These are phyloP conservation scores for Bertia moriformis DNA, from an alignment of 2,329 filamentous ascomycete genomes.

Conservation along the genomic window DNA sequence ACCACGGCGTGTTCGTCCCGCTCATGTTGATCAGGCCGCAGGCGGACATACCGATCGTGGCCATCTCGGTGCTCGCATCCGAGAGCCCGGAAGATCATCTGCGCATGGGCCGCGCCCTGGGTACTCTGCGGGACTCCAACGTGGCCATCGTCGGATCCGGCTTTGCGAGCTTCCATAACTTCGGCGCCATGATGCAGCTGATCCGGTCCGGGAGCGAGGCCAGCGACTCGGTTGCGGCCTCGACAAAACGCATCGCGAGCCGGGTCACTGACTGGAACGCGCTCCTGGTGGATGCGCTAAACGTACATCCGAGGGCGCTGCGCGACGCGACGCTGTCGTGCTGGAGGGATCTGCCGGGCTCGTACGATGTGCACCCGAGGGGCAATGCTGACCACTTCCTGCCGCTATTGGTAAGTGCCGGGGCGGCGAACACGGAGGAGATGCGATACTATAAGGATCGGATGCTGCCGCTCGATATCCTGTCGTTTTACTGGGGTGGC, in stretches of 20 bases:
- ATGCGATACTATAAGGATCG: constrained; percentile 30
- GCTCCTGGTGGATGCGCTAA: constrained; percentile 24
- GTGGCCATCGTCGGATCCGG: constrained; percentile 46
- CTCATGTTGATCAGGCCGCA: constrained; percentile 35
- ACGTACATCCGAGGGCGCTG: constrained; percentile 14
- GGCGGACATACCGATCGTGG: constrained; percentile 37
- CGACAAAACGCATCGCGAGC: constrained; percentile 10
- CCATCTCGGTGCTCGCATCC: constrained; percentile 35
- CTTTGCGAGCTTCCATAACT: constrained; percentile 42
- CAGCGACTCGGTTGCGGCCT: constrained; percentile 7
- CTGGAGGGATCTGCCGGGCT: constrained; percentile 31
- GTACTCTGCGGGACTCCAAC: constrained; percentile 30
- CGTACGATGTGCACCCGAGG: constrained; percentile 36
- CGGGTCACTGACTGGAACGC: constrained; percentile 26
- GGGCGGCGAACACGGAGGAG: constrained; percentile 28
- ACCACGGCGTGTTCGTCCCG: constrained; percentile 46
- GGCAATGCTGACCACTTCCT: constrained; percentile 41
- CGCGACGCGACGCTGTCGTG: constrained; percentile 22
- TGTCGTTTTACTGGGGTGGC: constrained; percentile 37
- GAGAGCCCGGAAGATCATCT: constrained; percentile 33
- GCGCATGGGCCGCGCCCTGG: constrained; percentile 35
- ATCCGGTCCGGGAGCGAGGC: no score
- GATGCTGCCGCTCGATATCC: constrained; percentile 31
- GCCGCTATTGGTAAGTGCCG: constrained; percentile 41
- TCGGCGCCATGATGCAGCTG: constrained; percentile 27